These are phyloP conservation scores for Fonsecaea monophora DNA, from an alignment of 2,329 filamentous ascomycete species.

Conservation along the genomic window DNA sequence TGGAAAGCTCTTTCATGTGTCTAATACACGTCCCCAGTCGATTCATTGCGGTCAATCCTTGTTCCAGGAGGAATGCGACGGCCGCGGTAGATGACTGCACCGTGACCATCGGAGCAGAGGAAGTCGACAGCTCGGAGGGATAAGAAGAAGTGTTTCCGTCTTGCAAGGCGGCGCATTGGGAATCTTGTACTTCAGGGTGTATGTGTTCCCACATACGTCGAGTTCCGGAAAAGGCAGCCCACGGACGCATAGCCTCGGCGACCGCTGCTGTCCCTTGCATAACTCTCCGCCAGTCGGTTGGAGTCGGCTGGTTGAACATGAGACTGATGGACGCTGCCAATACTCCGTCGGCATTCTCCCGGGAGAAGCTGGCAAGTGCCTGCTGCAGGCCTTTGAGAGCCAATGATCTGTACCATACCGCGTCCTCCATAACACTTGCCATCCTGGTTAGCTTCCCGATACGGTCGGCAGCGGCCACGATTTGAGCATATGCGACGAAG, in stretches of 20 bases:
- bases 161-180: neutral
- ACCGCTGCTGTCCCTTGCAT: slow-evolving; percentile 17
- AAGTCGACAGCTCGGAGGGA: neutral
- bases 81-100: slow-evolving; percentile 10
- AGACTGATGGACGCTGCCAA: slow-evolving; percentile 87
- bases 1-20: slow-evolving; percentile 10
- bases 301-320: slow-evolving; percentile 21
- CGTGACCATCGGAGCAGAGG: slow-evolving; percentile 9
- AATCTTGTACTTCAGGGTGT: neutral
- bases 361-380: slow-evolving; percentile 82
- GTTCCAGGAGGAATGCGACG: slow-evolving; percentile 17
- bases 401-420: slow-evolving; percentile 74
- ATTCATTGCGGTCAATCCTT: slow-evolving; percentile 14
- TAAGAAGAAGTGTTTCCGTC: neutral
- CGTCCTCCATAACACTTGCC: slow-evolving; percentile 21
- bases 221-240: slow-evolving; percentile 2
- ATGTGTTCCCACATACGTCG: slow-evolving; percentile 5
- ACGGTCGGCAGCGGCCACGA: slow-evolving; percentile 19
- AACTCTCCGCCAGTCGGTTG: slow-evolving; percentile 12
- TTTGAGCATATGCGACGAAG: slow-evolving; percentile 20
- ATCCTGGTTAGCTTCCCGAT: slow-evolving; percentile 13
- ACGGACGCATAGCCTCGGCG: slow-evolving; percentile 11
- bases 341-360: slow-evolving; percentile 84
- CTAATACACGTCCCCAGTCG: slow-evolving; percentile 12
- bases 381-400: slow-evolving; percentile 86